These are phyloP conservation scores for Fusarium heterosporum DNA, from an alignment of 2,329 filamentous ascomycete species.

Conservation along the genomic window DNA sequence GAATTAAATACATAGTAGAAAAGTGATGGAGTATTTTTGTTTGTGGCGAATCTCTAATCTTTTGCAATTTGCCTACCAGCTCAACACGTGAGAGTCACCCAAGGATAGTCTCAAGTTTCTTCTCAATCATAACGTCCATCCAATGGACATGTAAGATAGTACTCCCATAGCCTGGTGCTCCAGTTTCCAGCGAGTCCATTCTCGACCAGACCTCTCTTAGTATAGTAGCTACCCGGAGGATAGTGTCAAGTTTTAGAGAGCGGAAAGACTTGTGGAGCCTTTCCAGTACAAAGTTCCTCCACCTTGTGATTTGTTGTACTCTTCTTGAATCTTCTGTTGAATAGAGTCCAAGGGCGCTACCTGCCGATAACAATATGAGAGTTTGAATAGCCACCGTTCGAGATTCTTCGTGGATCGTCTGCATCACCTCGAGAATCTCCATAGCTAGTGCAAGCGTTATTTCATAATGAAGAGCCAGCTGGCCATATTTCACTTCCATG, in stretches of 20 bases:
- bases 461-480: not conserved
- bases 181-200: not conserved
- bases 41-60: too few species aligned
- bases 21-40: not conserved
- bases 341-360: not conserved
- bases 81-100: not conserved
- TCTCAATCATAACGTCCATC: conserved; percentile 5
- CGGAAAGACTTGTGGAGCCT: not conserved
- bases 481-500: too few species aligned
- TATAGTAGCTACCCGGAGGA: not conserved
- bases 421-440: not conserved
- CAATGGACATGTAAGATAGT: not conserved
- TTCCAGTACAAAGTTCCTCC: conserved; percentile 1
- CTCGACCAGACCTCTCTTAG: not conserved
- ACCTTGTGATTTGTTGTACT: not conserved
- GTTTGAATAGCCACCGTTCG: conserved; percentile 1
- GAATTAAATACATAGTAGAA: not conserved
- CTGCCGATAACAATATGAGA: not conserved
- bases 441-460: not conserved
- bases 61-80: too few species aligned
- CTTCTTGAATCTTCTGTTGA: not conserved
- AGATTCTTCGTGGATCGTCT: not conserved
- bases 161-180: accelerated
- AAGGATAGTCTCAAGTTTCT: not conserved
- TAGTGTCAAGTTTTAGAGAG: not conserved